Evolutionary conservation across 1,284 basidiomycete species (phyloP).

Genomic region (Cystobasidium slooffiae): DNA sequence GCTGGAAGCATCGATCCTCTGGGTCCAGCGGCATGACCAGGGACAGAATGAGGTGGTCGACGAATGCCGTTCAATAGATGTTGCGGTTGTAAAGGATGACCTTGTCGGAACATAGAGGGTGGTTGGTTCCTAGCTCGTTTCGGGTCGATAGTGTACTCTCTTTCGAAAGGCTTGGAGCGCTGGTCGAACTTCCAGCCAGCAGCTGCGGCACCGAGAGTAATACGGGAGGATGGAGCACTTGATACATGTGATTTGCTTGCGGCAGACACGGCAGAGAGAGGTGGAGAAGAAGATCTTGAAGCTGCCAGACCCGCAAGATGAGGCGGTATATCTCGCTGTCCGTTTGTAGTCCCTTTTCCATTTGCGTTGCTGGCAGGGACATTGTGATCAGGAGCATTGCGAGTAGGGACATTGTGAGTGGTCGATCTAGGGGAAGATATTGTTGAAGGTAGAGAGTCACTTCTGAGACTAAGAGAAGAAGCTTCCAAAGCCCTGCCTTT

Average conservation of each 20-base stretch:
- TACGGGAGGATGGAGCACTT: conserved; percentile 2
- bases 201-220: conserved; percentile 26
- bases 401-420: background rate
- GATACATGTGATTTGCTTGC: conserved; percentile 2
- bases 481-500: conserved; percentile 15
- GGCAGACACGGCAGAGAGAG: conserved; percentile 15
- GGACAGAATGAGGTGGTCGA: background rate
- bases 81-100: conserved; percentile 8
- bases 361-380: background rate
- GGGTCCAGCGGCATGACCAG: too few relatives aligned
- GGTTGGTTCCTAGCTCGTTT: background rate
- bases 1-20: background rate
- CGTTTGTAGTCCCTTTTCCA: background rate
- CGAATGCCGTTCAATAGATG: background rate
- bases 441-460: background rate
- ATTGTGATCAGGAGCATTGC: background rate
- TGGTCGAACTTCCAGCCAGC: conserved; percentile 11
- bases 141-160: conserved; percentile 15
- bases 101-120: conserved; percentile 4
- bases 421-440: background rate
- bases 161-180: conserved; percentile 17
- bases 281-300: background rate
- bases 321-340: background rate
- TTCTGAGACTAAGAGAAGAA: background rate
- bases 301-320: conserved; percentile 6